Conservation (phyloP, 176 grass and related monocot species). For the Oropetium thomaeum region DNA sequence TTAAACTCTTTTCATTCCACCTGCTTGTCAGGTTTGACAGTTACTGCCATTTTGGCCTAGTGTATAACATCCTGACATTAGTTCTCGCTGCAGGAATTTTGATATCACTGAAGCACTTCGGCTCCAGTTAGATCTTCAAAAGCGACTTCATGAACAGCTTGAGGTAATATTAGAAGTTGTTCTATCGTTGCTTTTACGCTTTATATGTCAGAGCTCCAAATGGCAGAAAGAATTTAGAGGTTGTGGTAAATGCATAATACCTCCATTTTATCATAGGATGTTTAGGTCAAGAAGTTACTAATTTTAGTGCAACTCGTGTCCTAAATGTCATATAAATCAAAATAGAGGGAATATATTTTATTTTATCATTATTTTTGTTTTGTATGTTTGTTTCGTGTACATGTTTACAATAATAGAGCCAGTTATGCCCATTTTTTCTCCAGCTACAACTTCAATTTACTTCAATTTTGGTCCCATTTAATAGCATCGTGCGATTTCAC, state of each 20-base stretch:
- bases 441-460: too few relatives aligned
- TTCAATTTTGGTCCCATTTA: neutral
- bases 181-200: slow-evolving; percentile 9
- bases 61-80: slow-evolving; percentile 18
- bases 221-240: slow-evolving; percentile 1
- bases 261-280: neutral
- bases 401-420: neutral
- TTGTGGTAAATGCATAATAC: neutral
- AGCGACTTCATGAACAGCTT: slow-evolving; percentile 96
- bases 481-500: neutral
- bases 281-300: too few relatives aligned
- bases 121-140: slow-evolving; percentile 95
- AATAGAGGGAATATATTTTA: neutral
- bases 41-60: neutral
- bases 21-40: neutral
- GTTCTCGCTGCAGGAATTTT: slow-evolving; percentile 58
- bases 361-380: neutral
- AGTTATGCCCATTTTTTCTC: too few relatives aligned
- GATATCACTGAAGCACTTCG: slow-evolving; percentile 89
- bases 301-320: too few relatives aligned
- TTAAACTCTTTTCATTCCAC: slow-evolving; percentile 3
- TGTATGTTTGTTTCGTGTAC: neutral
- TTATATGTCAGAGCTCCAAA: neutral
- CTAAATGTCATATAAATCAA: too few relatives aligned
- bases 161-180: slow-evolving; percentile 48